phyloP scores from a whole-genome alignment of 441 rosid genomes.

The Euphorbia corollata region DNA sequence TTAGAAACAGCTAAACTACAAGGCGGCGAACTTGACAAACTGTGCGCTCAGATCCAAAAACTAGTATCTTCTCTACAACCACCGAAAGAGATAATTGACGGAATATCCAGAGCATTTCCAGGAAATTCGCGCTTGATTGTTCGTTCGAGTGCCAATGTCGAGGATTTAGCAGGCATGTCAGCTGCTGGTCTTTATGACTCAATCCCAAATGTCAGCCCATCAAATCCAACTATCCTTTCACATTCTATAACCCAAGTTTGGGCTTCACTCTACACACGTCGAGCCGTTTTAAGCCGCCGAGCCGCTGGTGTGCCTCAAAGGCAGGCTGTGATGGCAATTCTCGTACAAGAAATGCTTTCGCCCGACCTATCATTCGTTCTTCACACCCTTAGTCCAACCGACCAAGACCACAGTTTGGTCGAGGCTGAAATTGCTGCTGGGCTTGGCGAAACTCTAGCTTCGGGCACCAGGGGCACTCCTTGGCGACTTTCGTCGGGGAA shows the following conservation, averaged over 20 bases:
- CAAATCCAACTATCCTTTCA: slow-evolving; percentile 52
- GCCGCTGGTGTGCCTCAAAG: slow-evolving; percentile 76
- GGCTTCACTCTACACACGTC: slow-evolving; percentile 90
- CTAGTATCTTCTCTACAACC: slow-evolving; percentile 52
- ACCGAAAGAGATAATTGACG: slow-evolving; percentile 40
- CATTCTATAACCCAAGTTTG: slow-evolving; percentile 78
- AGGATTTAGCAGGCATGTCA: slow-evolving; percentile 28
- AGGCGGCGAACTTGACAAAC: slow-evolving; percentile 55
- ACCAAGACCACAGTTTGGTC: slow-evolving; percentile 48
- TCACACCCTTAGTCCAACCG: slow-evolving; percentile 87
- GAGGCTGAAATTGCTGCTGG: slow-evolving; percentile 97
- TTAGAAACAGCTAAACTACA: slow-evolving; percentile 60
- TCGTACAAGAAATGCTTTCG: slow-evolving; percentile 94
- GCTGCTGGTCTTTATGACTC: slow-evolving; percentile 95
- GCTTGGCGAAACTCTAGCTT: slow-evolving; percentile 89
- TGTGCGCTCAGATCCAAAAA: slow-evolving; percentile 61
- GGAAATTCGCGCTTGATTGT: slow-evolving; percentile 54
- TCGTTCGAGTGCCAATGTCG: slow-evolving; percentile 96
- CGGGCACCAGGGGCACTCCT: slow-evolving; percentile 92
- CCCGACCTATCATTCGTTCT: slow-evolving; percentile 86
- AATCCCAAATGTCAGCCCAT: slow-evolving; percentile 78
- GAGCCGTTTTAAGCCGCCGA: slow-evolving; percentile 88
- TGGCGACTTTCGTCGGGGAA: slow-evolving; percentile 85
- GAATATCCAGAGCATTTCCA: slow-evolving; percentile 46
- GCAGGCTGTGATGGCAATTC: slow-evolving; percentile 85